phyloP scores from a whole-genome alignment of 495 filamentous ascomycete species.

The Xylaria palmicola region DNA sequence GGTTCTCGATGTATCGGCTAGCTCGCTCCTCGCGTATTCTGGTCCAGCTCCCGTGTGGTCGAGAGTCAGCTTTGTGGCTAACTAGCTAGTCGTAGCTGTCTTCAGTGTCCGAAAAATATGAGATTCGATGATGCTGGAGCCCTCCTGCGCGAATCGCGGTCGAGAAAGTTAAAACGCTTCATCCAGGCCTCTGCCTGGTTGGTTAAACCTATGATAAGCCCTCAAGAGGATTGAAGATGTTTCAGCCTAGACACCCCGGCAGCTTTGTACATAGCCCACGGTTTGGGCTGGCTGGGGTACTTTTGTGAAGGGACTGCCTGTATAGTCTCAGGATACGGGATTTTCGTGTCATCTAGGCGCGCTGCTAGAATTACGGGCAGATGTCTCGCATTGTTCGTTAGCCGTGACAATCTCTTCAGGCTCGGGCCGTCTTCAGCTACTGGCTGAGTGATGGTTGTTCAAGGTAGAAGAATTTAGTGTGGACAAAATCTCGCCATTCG shows the following conservation, averaged over 20 bases:
- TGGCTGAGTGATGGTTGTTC: conserved; percentile 4
- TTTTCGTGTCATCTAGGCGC: neutral
- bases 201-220: neutral
- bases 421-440: neutral
- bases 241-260: neutral
- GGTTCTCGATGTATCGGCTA: neutral
- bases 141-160: neutral
- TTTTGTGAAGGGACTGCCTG: neutral
- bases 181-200: neutral
- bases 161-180: neutral
- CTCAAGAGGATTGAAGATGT: neutral
- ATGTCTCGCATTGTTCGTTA: neutral
- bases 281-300: neutral
- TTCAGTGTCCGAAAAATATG: neutral
- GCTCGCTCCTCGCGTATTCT: neutral
- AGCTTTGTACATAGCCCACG: neutral
- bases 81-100: neutral
- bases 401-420: neutral
- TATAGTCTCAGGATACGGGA: neutral
- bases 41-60: too few species aligned
- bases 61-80: neutral
- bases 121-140: neutral
- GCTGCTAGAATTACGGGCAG: neutral
- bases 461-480: conserved; percentile 11
- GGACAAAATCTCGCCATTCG: conserved; percentile 10